Base-by-base conservation (phyloP, 192 early-diverging fungal species). In the Coemansia interrupta region DNA sequence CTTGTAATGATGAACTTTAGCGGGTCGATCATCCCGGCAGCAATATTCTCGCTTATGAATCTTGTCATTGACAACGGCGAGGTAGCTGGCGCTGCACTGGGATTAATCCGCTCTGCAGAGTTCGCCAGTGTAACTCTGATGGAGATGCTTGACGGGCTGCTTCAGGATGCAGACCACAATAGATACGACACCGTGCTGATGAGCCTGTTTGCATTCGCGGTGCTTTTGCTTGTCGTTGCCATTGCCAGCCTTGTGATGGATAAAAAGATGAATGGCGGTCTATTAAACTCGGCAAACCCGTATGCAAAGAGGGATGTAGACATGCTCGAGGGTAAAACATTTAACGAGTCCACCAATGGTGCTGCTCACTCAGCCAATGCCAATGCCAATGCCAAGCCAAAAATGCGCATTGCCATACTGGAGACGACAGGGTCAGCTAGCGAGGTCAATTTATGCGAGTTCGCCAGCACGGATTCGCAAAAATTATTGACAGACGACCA, bases 81-180 rank as follows among this genome's bases (percentile, higher is more conserved):
- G 29, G 56, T 81, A 19, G 79, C 73, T 9, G 79, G 79, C 28
- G 73, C 73, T 1, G 72, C 73, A 10, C 59, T 81, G 45, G 79
- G 79, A 2, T 61, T 81, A 30, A 81, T 81, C 45, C 65, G 73
- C 23, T 81, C 73, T 0, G 79, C 69, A 13, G 73, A 76, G 60
- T 76, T 76, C 51, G 73, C 73, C 51, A 75, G 79, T 43, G 70
- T 75, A 20, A 76, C 73, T 9, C 47, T 81, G 18, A 75, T 81
- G 73, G 79, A 81, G 24, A 75, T 81, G 79, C 70, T 81, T 10
- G 70, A 76, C 41, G 79, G 79, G 2, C 48, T 75, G 52, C 69
- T 81, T 19, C 79, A 81, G 24, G 79, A 81, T 43, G 59, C 66
- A 0, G 73, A 75, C 54, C 66, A 81, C 60, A 75, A 81, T 50